Conservation (phyloP, 2,329 filamentous ascomycete genomes). For the Graphiopsis chlorocephala region DNA sequence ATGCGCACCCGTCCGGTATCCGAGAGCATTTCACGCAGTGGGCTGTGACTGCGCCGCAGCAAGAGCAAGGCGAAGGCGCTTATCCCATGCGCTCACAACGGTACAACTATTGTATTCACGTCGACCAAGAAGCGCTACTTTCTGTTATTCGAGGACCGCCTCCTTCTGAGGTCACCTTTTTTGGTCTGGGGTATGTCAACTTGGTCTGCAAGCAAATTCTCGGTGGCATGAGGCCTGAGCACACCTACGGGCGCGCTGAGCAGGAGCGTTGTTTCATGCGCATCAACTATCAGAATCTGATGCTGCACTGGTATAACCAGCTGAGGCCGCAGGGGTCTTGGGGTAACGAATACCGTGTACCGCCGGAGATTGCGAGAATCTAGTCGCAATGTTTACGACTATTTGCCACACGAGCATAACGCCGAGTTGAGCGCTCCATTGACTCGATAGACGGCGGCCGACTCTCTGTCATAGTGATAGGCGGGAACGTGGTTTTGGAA, state of each 20-base stretch:
- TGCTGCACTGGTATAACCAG: constrained; percentile 12
- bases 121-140: constrained; percentile 19
- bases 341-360: constrained; percentile 2
- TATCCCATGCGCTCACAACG: constrained; percentile 12
- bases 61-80: constrained; percentile 16
- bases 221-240: constrained; percentile 11
- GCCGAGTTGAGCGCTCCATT: neutral
- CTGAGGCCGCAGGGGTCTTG: constrained; percentile 12
- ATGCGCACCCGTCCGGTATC: constrained; percentile 10
- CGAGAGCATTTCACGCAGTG: constrained; percentile 20
- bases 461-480: neutral
- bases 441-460: neutral
- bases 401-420: neutral
- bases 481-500: neutral
- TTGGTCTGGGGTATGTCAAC: constrained; percentile 10
- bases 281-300: constrained; percentile 10
- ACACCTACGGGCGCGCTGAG: constrained; percentile 8
- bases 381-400: neutral
- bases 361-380: constrained; percentile 9
- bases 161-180: constrained; percentile 5
- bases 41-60: constrained; percentile 6
- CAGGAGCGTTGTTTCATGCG: constrained; percentile 15
- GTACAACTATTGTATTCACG: constrained; percentile 20
- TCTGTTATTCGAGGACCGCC: constrained; percentile 12
- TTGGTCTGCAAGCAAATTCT: constrained; percentile 1